A percentile compares a stretch with the other conserved stretches of the same genome.
Conservation (phyloP, 2,329 filamentous ascomycete genomes). For the Fusarium vanettenii region DNA sequence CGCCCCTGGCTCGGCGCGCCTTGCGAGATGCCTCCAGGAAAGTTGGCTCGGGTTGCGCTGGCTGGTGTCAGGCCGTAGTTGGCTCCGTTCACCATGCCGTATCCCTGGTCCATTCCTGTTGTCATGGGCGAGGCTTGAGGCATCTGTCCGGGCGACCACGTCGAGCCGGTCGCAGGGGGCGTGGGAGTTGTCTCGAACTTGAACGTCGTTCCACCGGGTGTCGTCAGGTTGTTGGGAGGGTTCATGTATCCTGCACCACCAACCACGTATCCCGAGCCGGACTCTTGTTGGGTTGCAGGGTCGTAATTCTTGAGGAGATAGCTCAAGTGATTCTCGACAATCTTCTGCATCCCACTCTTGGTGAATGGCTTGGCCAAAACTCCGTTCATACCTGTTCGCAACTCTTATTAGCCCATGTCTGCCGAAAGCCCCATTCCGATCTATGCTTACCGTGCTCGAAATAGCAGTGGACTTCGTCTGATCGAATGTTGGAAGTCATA, state of each 20-base stretch:
- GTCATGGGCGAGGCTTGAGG: slow-evolving; percentile 60
- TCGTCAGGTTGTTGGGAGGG: slow-evolving; percentile 44
- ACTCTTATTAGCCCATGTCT: slow-evolving; percentile 21
- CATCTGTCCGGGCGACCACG: slow-evolving; percentile 64
- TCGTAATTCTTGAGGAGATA: slow-evolving; percentile 77
- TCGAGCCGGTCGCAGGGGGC: slow-evolving; percentile 61
- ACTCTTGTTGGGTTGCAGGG: slow-evolving; percentile 58
- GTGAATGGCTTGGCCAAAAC: slow-evolving; percentile 98
- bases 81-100: slow-evolving; percentile 58
- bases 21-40: slow-evolving; percentile 40
- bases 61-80: slow-evolving; percentile 51
- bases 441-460: slow-evolving; percentile 86
- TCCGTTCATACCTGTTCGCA: slow-evolving; percentile 88
- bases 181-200: slow-evolving; percentile 70
- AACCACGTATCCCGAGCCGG: slow-evolving; percentile 49
- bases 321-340: slow-evolving; percentile 89
- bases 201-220: slow-evolving; percentile 40
- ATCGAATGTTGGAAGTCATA: slow-evolving; percentile 98
- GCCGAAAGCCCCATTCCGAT: not conserved
- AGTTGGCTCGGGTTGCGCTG: slow-evolving; percentile 45
- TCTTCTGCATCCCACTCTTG: slow-evolving; percentile 82
- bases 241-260: slow-evolving; percentile 50
- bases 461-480: slow-evolving; percentile 96
- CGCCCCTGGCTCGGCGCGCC: slow-evolving; percentile 37
- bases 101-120: slow-evolving; percentile 57